Evolutionary conservation across 805 yeast species (phyloP).

Genomic region (Limtongozyma cylindracea): DNA sequence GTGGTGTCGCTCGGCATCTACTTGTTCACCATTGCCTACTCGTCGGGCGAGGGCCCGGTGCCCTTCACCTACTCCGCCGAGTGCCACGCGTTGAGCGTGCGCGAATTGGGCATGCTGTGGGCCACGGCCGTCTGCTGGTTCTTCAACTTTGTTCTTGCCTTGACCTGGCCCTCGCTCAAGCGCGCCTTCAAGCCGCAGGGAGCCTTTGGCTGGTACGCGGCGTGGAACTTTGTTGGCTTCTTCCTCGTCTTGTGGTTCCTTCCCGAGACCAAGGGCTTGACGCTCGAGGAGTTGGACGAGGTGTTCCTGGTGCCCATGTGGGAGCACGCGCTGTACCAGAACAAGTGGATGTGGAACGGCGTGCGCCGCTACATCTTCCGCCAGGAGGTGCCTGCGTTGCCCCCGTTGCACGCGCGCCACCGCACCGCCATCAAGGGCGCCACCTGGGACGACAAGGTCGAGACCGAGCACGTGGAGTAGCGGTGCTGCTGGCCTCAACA

Average conservation of each 20-base stretch:
- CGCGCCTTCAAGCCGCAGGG: conserved; percentile 54
- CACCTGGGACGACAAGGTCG: conserved; percentile 38
- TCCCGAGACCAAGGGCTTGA: conserved; percentile 48
- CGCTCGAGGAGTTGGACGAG: conserved; percentile 56
- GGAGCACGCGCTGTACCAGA: conserved; percentile 23
- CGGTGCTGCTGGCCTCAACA: background rate
- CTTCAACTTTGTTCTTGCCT: conserved; percentile 41
- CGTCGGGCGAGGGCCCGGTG: conserved; percentile 76
- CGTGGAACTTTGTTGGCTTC: conserved; percentile 53
- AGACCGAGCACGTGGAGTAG: conserved; percentile 21
- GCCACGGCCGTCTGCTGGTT: conserved; percentile 62
- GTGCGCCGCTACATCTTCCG: too few relatives aligned
- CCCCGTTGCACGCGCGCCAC: conserved; percentile 30
- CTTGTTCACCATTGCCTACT: conserved; percentile 45
- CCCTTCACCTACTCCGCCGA: conserved; percentile 81
- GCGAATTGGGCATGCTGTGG: conserved; percentile 61
- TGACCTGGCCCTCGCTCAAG: conserved; percentile 58
- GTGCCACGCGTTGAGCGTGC: conserved; percentile 52
- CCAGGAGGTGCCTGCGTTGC: conserved; percentile 9
- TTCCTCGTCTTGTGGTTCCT: conserved; percentile 45
- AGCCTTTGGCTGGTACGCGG: conserved; percentile 78
- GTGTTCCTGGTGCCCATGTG: conserved; percentile 36
- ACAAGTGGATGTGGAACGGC: too few relatives aligned
- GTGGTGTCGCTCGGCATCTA: conserved; percentile 53
- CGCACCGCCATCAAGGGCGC: conserved; percentile 33